Evolutionary conservation across 768 basidiomycete species (phyloP), one percentile per base, ranked within the genome.

Genomic region (Suillus placidus): DNA sequence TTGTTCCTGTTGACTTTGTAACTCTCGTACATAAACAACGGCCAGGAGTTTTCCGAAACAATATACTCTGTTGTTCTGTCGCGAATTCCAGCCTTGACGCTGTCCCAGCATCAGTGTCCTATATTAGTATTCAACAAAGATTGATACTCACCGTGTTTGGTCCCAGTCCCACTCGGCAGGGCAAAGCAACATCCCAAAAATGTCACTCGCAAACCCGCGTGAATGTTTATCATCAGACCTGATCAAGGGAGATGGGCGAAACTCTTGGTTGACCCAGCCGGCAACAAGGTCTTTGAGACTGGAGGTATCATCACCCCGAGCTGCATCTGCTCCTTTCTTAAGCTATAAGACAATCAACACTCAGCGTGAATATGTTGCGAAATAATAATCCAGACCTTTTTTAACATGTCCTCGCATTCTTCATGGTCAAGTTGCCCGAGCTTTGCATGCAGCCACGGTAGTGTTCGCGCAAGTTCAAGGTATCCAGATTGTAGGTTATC

Each of bases 11-110:
- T 9, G 2, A 3, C 0, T 20, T 3, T 7, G 9, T 43, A 43
- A 8, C 20, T n/a, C 20, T 45, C 43, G 4, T 45, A 45, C 0
- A 45, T 8, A 4, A 45, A n/a, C 3, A 45, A 13, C 20, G 66
- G 68, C 68, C 70, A 70, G 1, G 47, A 64, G 23, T 64, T 49
- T 16, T 67, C 67, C 2, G 68, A 69, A 0, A 67, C 45, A 12
- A 52, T 34, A 42, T 38, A 69, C 4, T 66, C 64, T 1, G 52
- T 58, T 34, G 67, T 26, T 26, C 64, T 55, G 54, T 63, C 30
- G 5, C 51, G 60, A 40, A 71, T 68, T 9, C 37, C 61, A 6
- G 45, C 40, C 7, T 47, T 61, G 3, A 47, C 6, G 0, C 42
- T 61, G 9, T 0, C 1, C 18, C 16, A 14, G n/a, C 12, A 3